These are phyloP conservation scores for Trichomonascaceae sp. DNA, from an alignment of 1,139 yeast genomes.

Conservation along the genomic window DNA sequence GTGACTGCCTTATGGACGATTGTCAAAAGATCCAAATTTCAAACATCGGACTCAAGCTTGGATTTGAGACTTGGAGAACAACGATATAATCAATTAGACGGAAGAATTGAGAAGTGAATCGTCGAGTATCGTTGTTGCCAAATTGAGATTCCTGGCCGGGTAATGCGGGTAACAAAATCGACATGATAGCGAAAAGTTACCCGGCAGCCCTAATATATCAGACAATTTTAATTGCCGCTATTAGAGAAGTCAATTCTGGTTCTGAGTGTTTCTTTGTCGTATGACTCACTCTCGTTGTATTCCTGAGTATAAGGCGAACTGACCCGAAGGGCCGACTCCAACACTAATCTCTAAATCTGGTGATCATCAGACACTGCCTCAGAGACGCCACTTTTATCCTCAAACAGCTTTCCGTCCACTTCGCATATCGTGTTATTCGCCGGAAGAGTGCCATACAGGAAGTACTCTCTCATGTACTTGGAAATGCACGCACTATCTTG, in stretches of 20 bases:
- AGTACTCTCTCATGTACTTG: constrained; percentile 10
- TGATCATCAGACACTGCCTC: too few relatives aligned
- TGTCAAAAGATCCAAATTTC: background rate
- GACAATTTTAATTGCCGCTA: too few relatives aligned
- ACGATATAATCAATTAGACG: background rate
- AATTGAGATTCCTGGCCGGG: background rate
- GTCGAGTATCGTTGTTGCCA: background rate
- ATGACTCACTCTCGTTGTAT: too few relatives aligned
- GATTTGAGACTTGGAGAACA: background rate
- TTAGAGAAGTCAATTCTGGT: too few relatives aligned
- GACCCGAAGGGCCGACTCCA: too few relatives aligned
- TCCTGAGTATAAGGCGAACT: too few relatives aligned
- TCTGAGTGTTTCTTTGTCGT: too few relatives aligned
- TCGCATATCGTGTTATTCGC: constrained; percentile 12
- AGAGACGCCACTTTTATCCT: background rate
- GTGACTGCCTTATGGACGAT: background rate
- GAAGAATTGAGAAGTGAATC: background rate
- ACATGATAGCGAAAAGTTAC: too few relatives aligned
- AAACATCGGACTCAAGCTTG: background rate
- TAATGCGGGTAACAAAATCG: background rate
- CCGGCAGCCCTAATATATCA: too few relatives aligned
- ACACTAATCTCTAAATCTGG: too few relatives aligned
- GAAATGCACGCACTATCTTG: constrained; percentile 14
- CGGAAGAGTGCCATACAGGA: constrained; percentile 13
- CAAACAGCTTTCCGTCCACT: constrained; percentile 7